Evolutionary conservation across 2,329 filamentous ascomycete genomes (phyloP), one percentile per base, ranked within the genome.

Genomic region (Pestalotiopsis fici): DNA sequence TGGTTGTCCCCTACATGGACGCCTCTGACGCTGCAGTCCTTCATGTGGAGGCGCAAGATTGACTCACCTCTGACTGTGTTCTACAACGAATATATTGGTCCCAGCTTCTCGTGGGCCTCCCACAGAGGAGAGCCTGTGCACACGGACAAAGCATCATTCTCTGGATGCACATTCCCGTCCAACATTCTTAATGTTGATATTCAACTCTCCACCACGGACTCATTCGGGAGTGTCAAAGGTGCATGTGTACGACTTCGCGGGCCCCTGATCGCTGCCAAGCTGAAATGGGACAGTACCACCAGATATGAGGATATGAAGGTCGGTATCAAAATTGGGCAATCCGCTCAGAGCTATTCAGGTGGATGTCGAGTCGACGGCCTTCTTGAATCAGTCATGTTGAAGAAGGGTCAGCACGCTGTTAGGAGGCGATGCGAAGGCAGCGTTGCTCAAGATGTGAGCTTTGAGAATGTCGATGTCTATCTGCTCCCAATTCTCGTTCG

Each of bases 51-150:
- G 9, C 54, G 65, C 4, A 47, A 13, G 18, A 37, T 25, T 1
- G 7, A 50, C 6, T 43, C n/a, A 15, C n/a, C 27, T 21, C 4
- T 39, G 27, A 28, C 28, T 7, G 37, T n/a, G 3, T 15, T 66
- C 6, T 43, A 57, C 15, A 23, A n/a, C 13, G 31, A 21, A 4
- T 67, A 60, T 39, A 60, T 55, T 3, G 61, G 59, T 4, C 66
- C 66, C 13, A 64, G 18, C 18, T 67, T 59, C 23, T 67, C 66
- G 13, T 67, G 66, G 66, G 66, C 61, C 6, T 67, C 66, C 1
- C 25, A 60, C 13, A 23, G 25, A 13, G 61, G 61, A 9, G n/a
- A 66, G 18, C 35, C 59, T 7, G n/a, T 11, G 7, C 65, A 66
- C 21, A 3, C 13, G 3, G 11, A 23, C 7, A 2, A 23, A 5